Conservation (phyloP, 768 basidiomycete genomes). For the Termitomyces sp. region DNA sequence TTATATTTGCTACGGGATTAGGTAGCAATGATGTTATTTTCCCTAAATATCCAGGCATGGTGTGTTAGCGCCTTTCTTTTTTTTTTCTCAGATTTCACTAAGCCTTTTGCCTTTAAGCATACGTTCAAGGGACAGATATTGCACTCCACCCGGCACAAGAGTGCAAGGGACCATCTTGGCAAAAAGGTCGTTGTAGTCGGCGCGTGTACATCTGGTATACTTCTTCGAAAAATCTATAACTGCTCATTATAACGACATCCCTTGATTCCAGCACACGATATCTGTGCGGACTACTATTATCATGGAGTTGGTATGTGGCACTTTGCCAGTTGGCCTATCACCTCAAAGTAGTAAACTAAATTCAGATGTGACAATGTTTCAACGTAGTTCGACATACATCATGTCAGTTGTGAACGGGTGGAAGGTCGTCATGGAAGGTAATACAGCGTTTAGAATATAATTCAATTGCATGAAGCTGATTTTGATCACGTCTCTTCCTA, state of each 20-base stretch:
- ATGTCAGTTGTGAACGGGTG: too few species aligned
- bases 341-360: too few species aligned
- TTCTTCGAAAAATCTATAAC: background rate
- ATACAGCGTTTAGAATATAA: too few species aligned
- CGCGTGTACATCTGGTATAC: slow-evolving; percentile 49
- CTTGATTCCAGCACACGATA: slow-evolving; percentile 32
- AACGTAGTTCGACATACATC: slow-evolving; percentile 27
- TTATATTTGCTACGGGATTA: slow-evolving; percentile 50
- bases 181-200: slow-evolving; percentile 73
- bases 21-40: slow-evolving; percentile 30
- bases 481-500: too few species aligned
- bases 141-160: slow-evolving; percentile 53
- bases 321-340: too few species aligned
- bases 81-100: too few species aligned
- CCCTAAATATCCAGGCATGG: background rate
- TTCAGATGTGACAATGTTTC: slow-evolving; percentile 52
- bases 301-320: slow-evolving; percentile 32
- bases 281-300: slow-evolving; percentile 34
- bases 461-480: too few species aligned
- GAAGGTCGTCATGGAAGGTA: too few species aligned
- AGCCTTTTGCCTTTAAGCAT: slow-evolving; percentile 25
- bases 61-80: background rate
- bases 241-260: background rate
- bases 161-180: slow-evolving; percentile 50
- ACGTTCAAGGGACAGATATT: slow-evolving; percentile 56